Evolutionary conservation across 257 asterid species (phyloP), one percentile per base, ranked within the genome.

Genomic region (Thymus mandschuricus): DNA sequence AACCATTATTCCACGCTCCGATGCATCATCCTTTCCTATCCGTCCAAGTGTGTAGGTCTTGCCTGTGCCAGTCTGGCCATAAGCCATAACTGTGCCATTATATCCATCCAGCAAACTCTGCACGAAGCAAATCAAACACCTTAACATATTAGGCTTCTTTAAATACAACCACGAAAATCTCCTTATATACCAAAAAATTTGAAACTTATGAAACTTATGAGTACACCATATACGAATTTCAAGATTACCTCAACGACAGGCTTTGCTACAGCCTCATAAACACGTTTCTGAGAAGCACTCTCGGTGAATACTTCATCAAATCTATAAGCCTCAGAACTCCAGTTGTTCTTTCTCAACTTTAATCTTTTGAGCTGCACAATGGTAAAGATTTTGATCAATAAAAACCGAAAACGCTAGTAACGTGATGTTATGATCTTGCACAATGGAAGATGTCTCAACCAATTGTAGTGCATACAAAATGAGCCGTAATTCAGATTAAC

Each of bases 61-160:
- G 72, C 98, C 98, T 2, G 98, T 92, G 62, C 98, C 96, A 11
- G 98, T 89, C 87, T 89, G 98, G 50, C 98, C 98, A 64, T 92
- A 92, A 64, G 95, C 89, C 97, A 92, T 92, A 59, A 89, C 84
- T 40, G 98, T 92, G 78, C 98, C 96, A 74, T 89, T 92, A 81
- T 86, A 92, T 60, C 98, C 98, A 45, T 92, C 89, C 78, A 92
- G 74, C 74, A 89, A 97, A 79, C 98, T 86, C 98, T 92, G 85
- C 92, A 81, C 61, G 3, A 71, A 76, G 67, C 52, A 62, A 69
- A 79, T 28, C 58, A 74, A 74, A 43, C 51, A 34, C 54, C 50
- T 52, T 35, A 54, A 69, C 31, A 62, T 45, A 50, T 21, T 28
- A 29, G 10, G 31, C 52, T 10, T 27, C 59, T 68, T 67, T 27